Evolutionary conservation across 1,284 basidiomycete genomes (phyloP).

Genomic region (Irpex rosettiformis): DNA sequence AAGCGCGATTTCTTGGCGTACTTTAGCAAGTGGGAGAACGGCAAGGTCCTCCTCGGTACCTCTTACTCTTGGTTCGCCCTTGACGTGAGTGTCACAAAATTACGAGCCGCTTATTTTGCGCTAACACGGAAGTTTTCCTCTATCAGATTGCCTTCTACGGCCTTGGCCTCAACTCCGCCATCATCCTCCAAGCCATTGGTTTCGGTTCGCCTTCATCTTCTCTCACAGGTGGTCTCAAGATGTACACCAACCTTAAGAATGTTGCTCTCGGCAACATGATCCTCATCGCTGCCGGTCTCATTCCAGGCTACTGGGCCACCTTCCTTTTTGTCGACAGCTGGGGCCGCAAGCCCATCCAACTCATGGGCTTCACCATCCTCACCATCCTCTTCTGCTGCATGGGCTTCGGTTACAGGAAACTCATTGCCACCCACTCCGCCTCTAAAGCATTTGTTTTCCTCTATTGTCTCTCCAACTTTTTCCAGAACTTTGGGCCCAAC

Average conservation of each 20-base stretch:
- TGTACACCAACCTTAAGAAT: conserved; percentile 52
- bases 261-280: conserved; percentile 65
- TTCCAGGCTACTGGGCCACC: conserved; percentile 74
- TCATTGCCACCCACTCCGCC: conserved; percentile 49
- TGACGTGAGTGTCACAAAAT: conserved; percentile 42
- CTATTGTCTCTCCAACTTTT: conserved; percentile 74
- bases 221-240: conserved; percentile 33
- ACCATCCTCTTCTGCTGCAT: conserved; percentile 51
- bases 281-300: conserved; percentile 64
- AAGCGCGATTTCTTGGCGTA: conserved; percentile 60
- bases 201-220: conserved; percentile 41
- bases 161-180: conserved; percentile 76
- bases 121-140: conserved; percentile 5
- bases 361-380: conserved; percentile 74
- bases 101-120: too few species aligned
- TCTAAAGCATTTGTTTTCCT: conserved; percentile 73
- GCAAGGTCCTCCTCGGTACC: conserved; percentile 62
- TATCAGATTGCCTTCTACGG: conserved; percentile 82
- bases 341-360: conserved; percentile 75
- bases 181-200: conserved; percentile 55
- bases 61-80: conserved; percentile 77
- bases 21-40: conserved; percentile 63
- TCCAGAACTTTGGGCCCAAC: conserved; percentile 80
- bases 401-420: conserved; percentile 70
- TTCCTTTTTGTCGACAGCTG: conserved; percentile 69